These are phyloP conservation scores for Ascomycota sp. DNA, from an alignment of 2,329 filamentous ascomycete species.

Conservation along the genomic window DNA sequence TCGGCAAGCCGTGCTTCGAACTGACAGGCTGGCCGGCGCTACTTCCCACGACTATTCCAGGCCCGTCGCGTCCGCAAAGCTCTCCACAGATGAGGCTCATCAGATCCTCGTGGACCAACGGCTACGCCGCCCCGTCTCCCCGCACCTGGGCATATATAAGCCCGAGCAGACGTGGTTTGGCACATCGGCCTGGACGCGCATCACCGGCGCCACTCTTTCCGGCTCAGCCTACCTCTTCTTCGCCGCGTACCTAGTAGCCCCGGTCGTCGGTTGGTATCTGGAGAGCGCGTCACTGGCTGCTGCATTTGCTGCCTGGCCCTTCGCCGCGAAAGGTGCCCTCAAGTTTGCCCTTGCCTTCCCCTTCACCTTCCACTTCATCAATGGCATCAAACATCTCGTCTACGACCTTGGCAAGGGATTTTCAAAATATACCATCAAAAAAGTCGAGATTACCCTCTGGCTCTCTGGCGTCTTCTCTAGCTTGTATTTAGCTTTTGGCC, in stretches of 20 bases:
- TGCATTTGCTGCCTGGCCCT: constrained; percentile 36
- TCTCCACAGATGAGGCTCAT: constrained; percentile 31
- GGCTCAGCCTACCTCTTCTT: constrained; percentile 65
- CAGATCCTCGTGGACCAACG: constrained; percentile 66
- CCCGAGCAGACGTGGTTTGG: constrained; percentile 70
- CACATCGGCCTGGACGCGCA: constrained; percentile 53
- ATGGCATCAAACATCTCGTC: constrained; percentile 32
- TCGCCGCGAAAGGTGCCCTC: constrained; percentile 34
- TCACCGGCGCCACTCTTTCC: constrained; percentile 58
- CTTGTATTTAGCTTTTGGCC: constrained; percentile 26
- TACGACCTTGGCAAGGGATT: constrained; percentile 33
- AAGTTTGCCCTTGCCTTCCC: constrained; percentile 38
- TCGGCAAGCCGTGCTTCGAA: neutral
- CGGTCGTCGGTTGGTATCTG: constrained; percentile 45
- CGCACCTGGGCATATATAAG: constrained; percentile 73
- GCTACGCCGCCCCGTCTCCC: constrained; percentile 58
- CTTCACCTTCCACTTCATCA: constrained; percentile 36
- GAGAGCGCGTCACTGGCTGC: constrained; percentile 39
- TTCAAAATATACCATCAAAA: constrained; percentile 23
- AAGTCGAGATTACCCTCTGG: constrained; percentile 27
- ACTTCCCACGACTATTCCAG: constrained; percentile 11
- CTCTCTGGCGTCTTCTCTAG: constrained; percentile 20
- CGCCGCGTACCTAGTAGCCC: constrained; percentile 60
- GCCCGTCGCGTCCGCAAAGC: constrained; percentile 33
- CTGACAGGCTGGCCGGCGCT: neutral